Base-by-base conservation (phyloP, 129 eudicot species). In the Saussurea involucrata region DNA sequence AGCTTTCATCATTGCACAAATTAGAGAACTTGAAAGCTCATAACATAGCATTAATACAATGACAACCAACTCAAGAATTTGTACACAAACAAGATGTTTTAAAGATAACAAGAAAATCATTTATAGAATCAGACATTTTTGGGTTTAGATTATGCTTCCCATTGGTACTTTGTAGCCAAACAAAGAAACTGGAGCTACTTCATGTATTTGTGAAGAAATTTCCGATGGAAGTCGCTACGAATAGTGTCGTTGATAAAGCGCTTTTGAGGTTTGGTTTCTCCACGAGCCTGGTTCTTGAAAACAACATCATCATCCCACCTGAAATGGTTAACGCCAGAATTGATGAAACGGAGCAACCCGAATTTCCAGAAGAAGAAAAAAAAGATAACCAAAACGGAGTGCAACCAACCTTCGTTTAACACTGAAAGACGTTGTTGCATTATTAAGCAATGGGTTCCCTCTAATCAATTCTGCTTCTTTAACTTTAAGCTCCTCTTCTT, bases 381-480 rank as follows among this genome's bases (percentile, higher is more conserved):
- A 24, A 20, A 55, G 24, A 8, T 25, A 36, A 37, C 1, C 15
- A 8, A 53, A 53, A n/a, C 24, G n/a, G 22, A 53, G 6, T 0
- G 22, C 0, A 68, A 36, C 84, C 40, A 69, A 95, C 99, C 99
- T 95, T 79, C 97, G 82, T 88, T 90, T 90, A 6, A 90, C 96
- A 72, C 44, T 90, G 20, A 95, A 95, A 55, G 90, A 83, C 18
- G 95, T 84, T n/a, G 61, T 53, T 77, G 95, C 78, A 29, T 78
- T 85, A 75, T 95, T 95, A 18, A 95, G 87, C 83, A 92, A 79
- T 55, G 99, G 99, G 74, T 95, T 95, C 80, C 99, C 97, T 3
- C 89, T 83, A 66, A 95, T 74, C 71, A 90, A 65, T 81, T 95
- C 97, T 27, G 96, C 96, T 72, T 92, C 99, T 78, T 95, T 95